Conservation (phyloP, 176 grass and related monocot genomes). For the Oropetium thomaeum region DNA sequence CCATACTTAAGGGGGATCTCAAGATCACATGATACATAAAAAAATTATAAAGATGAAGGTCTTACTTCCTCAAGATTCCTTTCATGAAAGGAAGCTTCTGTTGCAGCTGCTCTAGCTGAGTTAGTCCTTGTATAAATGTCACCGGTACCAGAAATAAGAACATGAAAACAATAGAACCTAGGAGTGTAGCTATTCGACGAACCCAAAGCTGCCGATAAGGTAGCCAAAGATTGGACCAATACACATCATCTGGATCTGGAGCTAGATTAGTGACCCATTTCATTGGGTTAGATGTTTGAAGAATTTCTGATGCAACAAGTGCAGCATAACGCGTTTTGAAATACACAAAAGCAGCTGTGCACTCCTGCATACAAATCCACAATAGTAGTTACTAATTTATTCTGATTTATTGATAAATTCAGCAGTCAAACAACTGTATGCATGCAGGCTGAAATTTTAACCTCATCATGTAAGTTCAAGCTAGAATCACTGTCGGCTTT, state of each 20-base stretch:
- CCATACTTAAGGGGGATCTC: neutral
- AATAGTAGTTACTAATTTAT: slow-evolving; percentile 20
- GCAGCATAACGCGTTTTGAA: slow-evolving; percentile 97
- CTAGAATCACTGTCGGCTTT: slow-evolving; percentile 43
- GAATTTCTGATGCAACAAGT: slow-evolving; percentile 65
- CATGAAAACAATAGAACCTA: slow-evolving; percentile 74
- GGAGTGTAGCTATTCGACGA: slow-evolving; percentile 67
- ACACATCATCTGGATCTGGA: slow-evolving; percentile 91
- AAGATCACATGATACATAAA: slow-evolving; percentile 20
- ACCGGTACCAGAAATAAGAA: slow-evolving; percentile 86
- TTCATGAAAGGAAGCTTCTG: slow-evolving; percentile 69
- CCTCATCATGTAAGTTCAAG: slow-evolving; percentile 48
- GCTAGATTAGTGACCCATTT: slow-evolving; percentile 74
- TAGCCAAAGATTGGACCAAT: slow-evolving; percentile 98
- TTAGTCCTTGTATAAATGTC: slow-evolving; percentile 84
- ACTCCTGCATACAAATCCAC: slow-evolving; percentile 55
- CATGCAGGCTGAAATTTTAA: slow-evolving; percentile 7
- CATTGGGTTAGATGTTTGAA: slow-evolving; percentile 90
- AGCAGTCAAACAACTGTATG: slow-evolving; percentile 17
- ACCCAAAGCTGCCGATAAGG: slow-evolving; percentile 81
- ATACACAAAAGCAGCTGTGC: slow-evolving; percentile 80
- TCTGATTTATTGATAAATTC: neutral
- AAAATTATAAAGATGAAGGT: slow-evolving; percentile 8
- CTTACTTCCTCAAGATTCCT: slow-evolving; percentile 78
- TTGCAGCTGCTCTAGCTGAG: slow-evolving; percentile 85